Base-by-base conservation (phyloP, 495 filamentous ascomycete species). In the Neurospora sp. region DNA sequence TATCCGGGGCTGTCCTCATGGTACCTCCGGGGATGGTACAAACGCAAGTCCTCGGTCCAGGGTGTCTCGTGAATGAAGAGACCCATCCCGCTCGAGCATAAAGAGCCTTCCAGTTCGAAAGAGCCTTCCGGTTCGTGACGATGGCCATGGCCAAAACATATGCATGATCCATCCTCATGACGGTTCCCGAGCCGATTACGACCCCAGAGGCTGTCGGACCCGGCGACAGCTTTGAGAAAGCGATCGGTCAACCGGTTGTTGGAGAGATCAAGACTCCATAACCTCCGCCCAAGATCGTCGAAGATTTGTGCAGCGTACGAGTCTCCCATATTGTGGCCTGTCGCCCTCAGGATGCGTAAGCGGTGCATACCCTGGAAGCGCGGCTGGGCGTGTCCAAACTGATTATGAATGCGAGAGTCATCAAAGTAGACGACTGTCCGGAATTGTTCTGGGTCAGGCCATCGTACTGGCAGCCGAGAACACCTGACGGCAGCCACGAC, bases 221-320 rank as follows among this genome's bases (percentile, higher is more conserved):
- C 0, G 20, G 4, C 4, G 11, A 84, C 54, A 7, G 38, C 10
- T 18, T 81, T 71, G n/a, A 85, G 69, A 14, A 79, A 62, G 10
- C 39, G 72, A 73, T 85, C 82, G 0, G 81, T 78, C 12, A 86
- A 72, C 8, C 75, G 79, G 71, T 86, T 87, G n/a, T 79, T 38
- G 73, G 79, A 84, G 1, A 87, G 72, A 44, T 87, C 84, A 11
- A 87, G 71, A 71, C 85, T 85, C 85, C 84, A 86, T 23, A 86
- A 71, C 27, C 81, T 83, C 10, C 71, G 66, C 23, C 72, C 31
- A 44, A 85, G 83, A 0, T 75, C 54, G 54, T 71, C 39, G 62
- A 84, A 75, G 18, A 86, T 74, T 18, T 79, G 37, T 18, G 37
- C 59, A 0, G 79, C 80, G 0, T 77, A 76, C 4, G 39, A 7